phyloP scores from a whole-genome alignment of 1,139 yeast genomes.

The Waltiozyma sp. region DNA sequence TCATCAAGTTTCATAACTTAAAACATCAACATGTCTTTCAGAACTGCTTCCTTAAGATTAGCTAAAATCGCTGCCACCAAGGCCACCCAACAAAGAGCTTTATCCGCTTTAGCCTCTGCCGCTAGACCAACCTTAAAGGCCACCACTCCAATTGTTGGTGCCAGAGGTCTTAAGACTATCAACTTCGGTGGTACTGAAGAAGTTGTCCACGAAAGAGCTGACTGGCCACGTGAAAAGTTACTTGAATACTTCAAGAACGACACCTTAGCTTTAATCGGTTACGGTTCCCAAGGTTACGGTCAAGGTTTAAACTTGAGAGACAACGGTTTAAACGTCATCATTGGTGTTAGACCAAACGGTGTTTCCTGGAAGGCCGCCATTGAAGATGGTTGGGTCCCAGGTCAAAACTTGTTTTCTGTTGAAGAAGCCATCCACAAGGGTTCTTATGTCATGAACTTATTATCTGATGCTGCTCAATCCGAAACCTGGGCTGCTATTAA shows the following conservation, averaged over 20 bases:
- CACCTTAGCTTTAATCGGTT: slow-evolving; percentile 94
- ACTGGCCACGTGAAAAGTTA: slow-evolving; percentile 98
- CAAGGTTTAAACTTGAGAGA: slow-evolving; percentile 99
- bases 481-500: slow-evolving; percentile 87
- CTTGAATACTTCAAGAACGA: slow-evolving; percentile 95
- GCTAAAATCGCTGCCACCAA: slow-evolving; percentile 48
- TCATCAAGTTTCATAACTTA: slow-evolving; percentile 3
- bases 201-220: slow-evolving; percentile 94
- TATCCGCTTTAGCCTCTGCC: slow-evolving; percentile 45
- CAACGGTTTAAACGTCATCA: slow-evolving; percentile 93
- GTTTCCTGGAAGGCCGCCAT: slow-evolving; percentile 99
- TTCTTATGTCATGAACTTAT: slow-evolving; percentile 92
- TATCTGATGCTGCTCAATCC: slow-evolving; percentile 98
- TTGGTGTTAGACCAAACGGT: slow-evolving; percentile 98
- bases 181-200: slow-evolving; percentile 95
- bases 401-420: slow-evolving; percentile 93
- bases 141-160: slow-evolving; percentile 34
- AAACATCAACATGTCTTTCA: slow-evolving; percentile 37
- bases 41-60: slow-evolving; percentile 51
- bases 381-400: slow-evolving; percentile 99
- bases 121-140: slow-evolving; percentile 37
- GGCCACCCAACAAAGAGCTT: slow-evolving; percentile 41
- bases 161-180: slow-evolving; percentile 90
- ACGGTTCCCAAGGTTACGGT: slow-evolving; percentile 99
- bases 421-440: slow-evolving; percentile 87